Evolutionary conservation across 2,329 filamentous ascomycete species (phyloP).

Genomic region (Botrytis cinerea): DNA sequence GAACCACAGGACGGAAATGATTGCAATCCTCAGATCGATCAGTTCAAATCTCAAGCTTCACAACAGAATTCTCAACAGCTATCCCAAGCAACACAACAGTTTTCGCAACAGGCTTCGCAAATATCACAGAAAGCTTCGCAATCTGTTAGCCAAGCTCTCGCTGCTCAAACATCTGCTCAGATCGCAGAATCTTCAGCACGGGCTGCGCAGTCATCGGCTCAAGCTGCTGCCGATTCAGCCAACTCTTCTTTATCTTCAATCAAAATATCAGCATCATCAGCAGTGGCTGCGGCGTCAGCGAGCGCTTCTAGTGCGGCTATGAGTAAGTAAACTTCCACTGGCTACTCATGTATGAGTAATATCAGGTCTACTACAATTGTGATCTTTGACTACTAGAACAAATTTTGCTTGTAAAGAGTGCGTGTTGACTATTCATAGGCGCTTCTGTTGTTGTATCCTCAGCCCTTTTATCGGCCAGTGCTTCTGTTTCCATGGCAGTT

Average conservation of each 20-base stretch:
- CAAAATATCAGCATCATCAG: not conserved
- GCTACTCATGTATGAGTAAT: not conserved
- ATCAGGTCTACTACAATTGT: not conserved
- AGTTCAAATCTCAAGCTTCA: not conserved
- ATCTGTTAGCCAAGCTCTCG: not conserved
- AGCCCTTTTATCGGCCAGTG: not conserved
- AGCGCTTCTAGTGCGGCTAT: not conserved
- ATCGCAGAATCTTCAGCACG: not conserved
- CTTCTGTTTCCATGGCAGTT: not conserved
- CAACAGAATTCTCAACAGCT: not conserved
- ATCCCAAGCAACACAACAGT: not conserved
- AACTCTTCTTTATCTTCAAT: not conserved
- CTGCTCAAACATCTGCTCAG: not conserved
- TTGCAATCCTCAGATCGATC: not conserved
- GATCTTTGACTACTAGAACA: not conserved
- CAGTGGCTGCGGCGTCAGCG: not conserved
- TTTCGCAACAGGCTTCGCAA: not conserved
- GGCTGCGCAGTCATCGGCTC: not conserved
- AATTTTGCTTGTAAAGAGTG: not conserved
- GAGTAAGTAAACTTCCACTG: not conserved
- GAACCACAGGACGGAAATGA: not conserved
- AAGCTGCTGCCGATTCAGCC: not conserved
- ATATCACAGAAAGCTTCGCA: not conserved
- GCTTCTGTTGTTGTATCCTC: not conserved
- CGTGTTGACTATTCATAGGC: not conserved